A percentile compares a stretch with the other conserved stretches of the same genome.
Evolutionary conservation across 179 eudicot species (phyloP).

Genomic region (Beta lomatogona): DNA sequence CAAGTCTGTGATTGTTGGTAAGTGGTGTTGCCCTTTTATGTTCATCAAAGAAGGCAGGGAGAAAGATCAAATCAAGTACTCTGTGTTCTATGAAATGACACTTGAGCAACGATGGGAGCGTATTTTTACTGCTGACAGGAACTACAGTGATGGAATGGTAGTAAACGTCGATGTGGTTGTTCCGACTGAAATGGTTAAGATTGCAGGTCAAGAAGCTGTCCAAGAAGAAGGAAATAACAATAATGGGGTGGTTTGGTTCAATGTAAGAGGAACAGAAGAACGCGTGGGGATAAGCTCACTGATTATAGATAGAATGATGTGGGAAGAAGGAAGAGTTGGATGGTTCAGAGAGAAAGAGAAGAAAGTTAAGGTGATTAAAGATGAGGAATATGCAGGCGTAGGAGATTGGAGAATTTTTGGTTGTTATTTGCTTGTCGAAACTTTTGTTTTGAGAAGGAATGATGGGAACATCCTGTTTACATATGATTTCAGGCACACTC

Average conservation of each 20-base stretch:
- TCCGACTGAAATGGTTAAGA: slow-evolving; percentile 37
- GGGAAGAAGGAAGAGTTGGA: slow-evolving; percentile 63
- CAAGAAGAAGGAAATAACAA: slow-evolving; percentile 35
- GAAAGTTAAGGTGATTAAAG: slow-evolving; percentile 42
- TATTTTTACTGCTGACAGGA: slow-evolving; percentile 35
- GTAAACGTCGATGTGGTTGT: slow-evolving; percentile 39
- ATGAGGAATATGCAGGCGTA: slow-evolving; percentile 42
- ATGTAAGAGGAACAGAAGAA: slow-evolving; percentile 10
- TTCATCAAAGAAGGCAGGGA: slow-evolving; percentile 50
- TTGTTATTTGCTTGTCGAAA: slow-evolving; percentile 71
- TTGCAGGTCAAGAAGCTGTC: slow-evolving; percentile 38
- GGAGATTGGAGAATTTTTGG: slow-evolving; percentile 58
- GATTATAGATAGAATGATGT: slow-evolving; percentile 52
- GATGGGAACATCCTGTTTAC: slow-evolving; percentile 55
- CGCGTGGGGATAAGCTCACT: slow-evolving; percentile 48
- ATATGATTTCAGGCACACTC: slow-evolving; percentile 61
- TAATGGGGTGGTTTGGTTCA: slow-evolving; percentile 54
- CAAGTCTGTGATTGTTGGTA: slow-evolving; percentile 45
- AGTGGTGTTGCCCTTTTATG: slow-evolving; percentile 75
- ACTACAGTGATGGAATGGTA: slow-evolving; percentile 16
- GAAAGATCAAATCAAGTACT: slow-evolving; percentile 48
- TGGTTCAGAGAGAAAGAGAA: slow-evolving; percentile 49
- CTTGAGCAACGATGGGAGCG: slow-evolving; percentile 72
- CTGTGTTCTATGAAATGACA: slow-evolving; percentile 60
- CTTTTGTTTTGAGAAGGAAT: slow-evolving; percentile 59